Evolutionary conservation across 208 protist species (phyloP).

Genomic region (Naegleria fowleri): DNA sequence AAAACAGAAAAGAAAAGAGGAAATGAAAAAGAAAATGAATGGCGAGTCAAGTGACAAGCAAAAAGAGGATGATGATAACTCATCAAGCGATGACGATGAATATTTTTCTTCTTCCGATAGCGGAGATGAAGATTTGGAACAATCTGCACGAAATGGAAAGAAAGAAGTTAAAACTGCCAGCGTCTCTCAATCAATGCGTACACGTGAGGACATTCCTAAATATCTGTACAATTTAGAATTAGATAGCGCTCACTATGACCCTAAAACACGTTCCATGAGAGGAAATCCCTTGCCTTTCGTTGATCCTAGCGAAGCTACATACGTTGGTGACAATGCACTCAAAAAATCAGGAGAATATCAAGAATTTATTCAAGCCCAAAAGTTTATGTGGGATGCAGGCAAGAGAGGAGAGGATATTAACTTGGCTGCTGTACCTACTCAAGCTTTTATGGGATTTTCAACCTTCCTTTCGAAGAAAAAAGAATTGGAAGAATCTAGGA

Average conservation of each 20-base stretch:
- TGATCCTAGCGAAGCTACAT: constrained; percentile 44
- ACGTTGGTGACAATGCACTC: constrained; percentile 75
- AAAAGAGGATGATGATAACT: constrained; percentile 33
- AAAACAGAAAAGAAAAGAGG: background rate
- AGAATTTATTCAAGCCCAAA: constrained; percentile 54
- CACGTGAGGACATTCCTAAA: constrained; percentile 86
- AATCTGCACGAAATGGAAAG: background rate
- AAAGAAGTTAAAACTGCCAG: background rate
- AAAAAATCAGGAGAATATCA: constrained; percentile 55
- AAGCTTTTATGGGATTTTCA: constrained; percentile 53
- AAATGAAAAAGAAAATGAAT: background rate
- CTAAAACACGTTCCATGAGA: constrained; percentile 82
- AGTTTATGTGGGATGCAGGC: constrained; percentile 59
- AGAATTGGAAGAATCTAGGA: constrained; percentile 43
- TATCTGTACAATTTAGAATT: constrained; percentile 79
- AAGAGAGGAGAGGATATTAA: constrained; percentile 53
- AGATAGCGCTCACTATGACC: constrained; percentile 84
- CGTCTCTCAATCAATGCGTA: constrained; percentile 62
- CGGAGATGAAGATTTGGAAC: background rate
- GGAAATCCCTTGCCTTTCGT: constrained; percentile 59
- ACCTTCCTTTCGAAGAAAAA: constrained; percentile 58
- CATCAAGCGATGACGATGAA: background rate
- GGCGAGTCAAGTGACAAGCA: constrained; percentile 12
- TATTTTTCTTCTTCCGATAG: background rate
- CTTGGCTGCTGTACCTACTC: constrained; percentile 60